Percentiles rank a stretch among this genome's conserved stretches.
phyloP scores from a whole-genome alignment of 1,284 basidiomycete species.

The Rhizoctonia solani region DNA sequence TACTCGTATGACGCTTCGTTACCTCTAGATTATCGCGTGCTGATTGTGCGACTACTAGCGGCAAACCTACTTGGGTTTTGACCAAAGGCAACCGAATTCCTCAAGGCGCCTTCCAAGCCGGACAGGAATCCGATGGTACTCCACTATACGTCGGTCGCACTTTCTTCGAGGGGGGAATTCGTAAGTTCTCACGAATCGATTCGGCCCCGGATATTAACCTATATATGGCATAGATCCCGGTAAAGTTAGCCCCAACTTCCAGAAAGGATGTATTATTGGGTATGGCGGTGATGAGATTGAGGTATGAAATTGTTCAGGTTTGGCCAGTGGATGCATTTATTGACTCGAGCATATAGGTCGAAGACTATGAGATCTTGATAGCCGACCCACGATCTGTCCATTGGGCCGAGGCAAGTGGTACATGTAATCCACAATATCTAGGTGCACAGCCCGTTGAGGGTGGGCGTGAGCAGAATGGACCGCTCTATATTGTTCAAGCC shows the following conservation, averaged over 20 bases:
- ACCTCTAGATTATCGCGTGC: slow-evolving; percentile 29
- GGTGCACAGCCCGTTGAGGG: slow-evolving; percentile 65
- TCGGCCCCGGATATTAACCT: slow-evolving; percentile 14
- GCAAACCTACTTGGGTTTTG: slow-evolving; percentile 47
- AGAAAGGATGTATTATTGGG: slow-evolving; percentile 65
- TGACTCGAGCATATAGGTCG: too few relatives aligned
- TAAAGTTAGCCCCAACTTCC: slow-evolving; percentile 60
- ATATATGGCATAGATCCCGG: slow-evolving; percentile 61
- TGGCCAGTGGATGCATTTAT: too few relatives aligned
- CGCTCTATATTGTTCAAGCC: slow-evolving; percentile 64
- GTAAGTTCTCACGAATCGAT: slow-evolving; percentile 50
- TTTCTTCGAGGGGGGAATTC: slow-evolving; percentile 61
- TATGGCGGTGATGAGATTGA: slow-evolving; percentile 61
- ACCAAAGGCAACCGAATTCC: slow-evolving; percentile 63
- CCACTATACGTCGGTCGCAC: slow-evolving; percentile 62
- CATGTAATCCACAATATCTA: slow-evolving; percentile 48
- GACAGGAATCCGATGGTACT: slow-evolving; percentile 55
- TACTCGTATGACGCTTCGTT: slow-evolving; percentile 53
- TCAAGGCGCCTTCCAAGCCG: slow-evolving; percentile 58
- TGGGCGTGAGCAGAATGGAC: slow-evolving; percentile 65
- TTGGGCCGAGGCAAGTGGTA: slow-evolving; percentile 60
- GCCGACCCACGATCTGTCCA: slow-evolving; percentile 60
- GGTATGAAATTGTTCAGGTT: slow-evolving; percentile 47
- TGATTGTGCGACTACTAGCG: background rate
- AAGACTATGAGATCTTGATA: slow-evolving; percentile 67